phyloP scores from a whole-genome alignment of 2,329 filamentous ascomycete genomes.

The Trichoderma sp. region DNA sequence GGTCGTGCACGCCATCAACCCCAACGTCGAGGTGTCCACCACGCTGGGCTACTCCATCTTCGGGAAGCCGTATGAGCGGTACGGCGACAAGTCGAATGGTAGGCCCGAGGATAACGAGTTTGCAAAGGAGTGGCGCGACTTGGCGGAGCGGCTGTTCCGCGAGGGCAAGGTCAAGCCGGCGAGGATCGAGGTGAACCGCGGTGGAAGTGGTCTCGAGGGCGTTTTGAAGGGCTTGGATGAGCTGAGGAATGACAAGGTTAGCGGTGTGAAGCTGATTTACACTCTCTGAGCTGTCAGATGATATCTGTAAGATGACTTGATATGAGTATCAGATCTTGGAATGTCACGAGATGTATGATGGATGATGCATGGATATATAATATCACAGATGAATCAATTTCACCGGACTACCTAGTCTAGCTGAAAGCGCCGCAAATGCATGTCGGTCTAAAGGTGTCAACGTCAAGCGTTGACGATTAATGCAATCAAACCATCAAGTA shows the following conservation, averaged over 20 bases:
- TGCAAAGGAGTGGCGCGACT: constrained; percentile 43
- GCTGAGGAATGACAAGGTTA: constrained; percentile 20
- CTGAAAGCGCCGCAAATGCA: too few species aligned
- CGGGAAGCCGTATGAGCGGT: constrained; percentile 40
- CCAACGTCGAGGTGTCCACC: constrained; percentile 40
- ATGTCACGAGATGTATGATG: too few species aligned
- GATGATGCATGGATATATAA: neutral
- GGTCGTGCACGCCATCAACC: constrained; percentile 34
- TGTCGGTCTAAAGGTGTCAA: too few species aligned
- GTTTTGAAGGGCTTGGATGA: constrained; percentile 40
- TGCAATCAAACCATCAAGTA: too few species aligned
- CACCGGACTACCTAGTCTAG: too few species aligned
- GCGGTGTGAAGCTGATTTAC: constrained; percentile 26
- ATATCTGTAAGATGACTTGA: neutral
- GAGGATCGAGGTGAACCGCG: constrained; percentile 34
- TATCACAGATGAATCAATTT: too few species aligned
- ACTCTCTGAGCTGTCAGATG: neutral
- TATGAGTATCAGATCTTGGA: too few species aligned
- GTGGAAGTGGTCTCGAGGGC: constrained; percentile 30
- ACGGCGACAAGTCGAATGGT: constrained; percentile 32
- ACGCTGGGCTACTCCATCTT: constrained; percentile 48
- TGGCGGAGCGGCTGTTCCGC: constrained; percentile 40
- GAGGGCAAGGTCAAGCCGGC: constrained; percentile 44
- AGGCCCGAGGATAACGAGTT: constrained; percentile 41
- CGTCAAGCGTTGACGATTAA: too few species aligned